Conservation (phyloP, 352 stramenopile genomes). For the Porosira glacialis region DNA sequence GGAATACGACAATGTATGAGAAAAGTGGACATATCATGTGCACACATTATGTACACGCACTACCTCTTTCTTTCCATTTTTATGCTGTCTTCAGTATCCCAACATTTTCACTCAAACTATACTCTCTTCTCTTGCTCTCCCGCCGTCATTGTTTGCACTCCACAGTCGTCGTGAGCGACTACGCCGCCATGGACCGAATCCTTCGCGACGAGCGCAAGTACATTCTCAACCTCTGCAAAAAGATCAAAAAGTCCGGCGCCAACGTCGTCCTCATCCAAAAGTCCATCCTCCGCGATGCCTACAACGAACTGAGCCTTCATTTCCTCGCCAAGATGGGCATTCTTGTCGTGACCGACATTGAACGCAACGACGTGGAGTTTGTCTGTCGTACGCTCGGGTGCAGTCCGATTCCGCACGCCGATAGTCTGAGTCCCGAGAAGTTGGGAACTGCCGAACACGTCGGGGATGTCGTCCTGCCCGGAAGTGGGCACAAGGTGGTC, state of each 20-base stretch:
- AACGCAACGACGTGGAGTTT: constrained; percentile 98
- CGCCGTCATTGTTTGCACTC: too few relatives aligned
- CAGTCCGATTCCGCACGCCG: constrained; percentile 95
- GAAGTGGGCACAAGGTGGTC: constrained; percentile 92
- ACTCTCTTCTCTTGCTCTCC: too few relatives aligned
- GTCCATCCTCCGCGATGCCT: constrained; percentile 97
- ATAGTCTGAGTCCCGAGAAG: constrained; percentile 96
- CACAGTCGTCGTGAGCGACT: constrained; percentile 99
- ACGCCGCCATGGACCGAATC: constrained; percentile 98
- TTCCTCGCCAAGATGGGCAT: constrained; percentile 99
- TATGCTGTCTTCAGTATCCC: too few relatives aligned
- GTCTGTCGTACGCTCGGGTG: constrained; percentile 94
- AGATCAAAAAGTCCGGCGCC: constrained; percentile 97
- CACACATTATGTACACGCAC: too few relatives aligned
- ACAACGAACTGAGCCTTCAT: constrained; percentile 98
- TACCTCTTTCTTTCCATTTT: too few relatives aligned
- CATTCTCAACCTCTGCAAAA: constrained; percentile 94
- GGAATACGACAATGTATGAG: too few relatives aligned
- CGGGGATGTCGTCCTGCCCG: constrained; percentile 91
- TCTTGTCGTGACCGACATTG: constrained; percentile 98
- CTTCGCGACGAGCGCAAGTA: constrained; percentile 98
- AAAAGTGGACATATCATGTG: too few relatives aligned
- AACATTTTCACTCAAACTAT: too few relatives aligned
- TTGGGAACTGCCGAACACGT: constrained; percentile 91
- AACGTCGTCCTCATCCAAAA: constrained; percentile 99